Evolutionary conservation across 2,329 filamentous ascomycete species (phyloP), one percentile per base, ranked within the genome.

Genomic region (Epichloe bromicola): DNA sequence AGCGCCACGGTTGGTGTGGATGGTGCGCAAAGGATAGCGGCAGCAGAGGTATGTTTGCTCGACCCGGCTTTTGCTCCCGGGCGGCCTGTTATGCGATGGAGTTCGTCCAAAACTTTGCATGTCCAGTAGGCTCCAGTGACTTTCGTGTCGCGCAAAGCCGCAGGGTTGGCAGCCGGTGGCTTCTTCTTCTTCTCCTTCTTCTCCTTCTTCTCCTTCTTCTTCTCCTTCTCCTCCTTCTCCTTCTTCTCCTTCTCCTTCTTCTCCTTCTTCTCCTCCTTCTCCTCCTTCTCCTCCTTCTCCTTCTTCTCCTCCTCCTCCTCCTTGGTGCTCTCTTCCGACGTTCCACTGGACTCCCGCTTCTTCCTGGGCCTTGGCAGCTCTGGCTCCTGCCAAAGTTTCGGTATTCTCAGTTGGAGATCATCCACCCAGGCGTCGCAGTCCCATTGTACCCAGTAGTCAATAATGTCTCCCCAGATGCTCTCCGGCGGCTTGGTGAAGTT

Each of bases 381-480:
- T 0, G 72, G 71, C 0, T 74, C 73, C 51, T 78, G 65, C 80
- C 80, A 85, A 4, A 85, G 67, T 46, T 75, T 73, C 2, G 79
- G 76, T 51, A 82, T 74, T 49, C 78, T 75, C 48, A 67, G 65
- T 54, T 76, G 78, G 50, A 87, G 62, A 59, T 86, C 80, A 10
- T 73, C 65, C 1, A 87, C 82, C 83, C 83, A 88, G 4, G 78
- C 78, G 57, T 88, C 84, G 53, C 83, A 87, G 59, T 87, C 83
- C 82, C 82, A 86, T 55, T 84, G 74, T 1, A 88, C 74, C 78
- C 83, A 86, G 55, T 82, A 85, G 64, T 88, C 84, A 49, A 88
- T 83, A 0, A 86, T 69, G 50, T 86, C 83, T 1, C 82, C 79
- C 84, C 84, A 88, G 1, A 75, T 76, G 60, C 83, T 87, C 60